Evolutionary conservation across 2,329 filamentous ascomycete genomes (phyloP), one percentile per base, ranked within the genome.

Genomic region (Aspergillus thermomutatus): DNA sequence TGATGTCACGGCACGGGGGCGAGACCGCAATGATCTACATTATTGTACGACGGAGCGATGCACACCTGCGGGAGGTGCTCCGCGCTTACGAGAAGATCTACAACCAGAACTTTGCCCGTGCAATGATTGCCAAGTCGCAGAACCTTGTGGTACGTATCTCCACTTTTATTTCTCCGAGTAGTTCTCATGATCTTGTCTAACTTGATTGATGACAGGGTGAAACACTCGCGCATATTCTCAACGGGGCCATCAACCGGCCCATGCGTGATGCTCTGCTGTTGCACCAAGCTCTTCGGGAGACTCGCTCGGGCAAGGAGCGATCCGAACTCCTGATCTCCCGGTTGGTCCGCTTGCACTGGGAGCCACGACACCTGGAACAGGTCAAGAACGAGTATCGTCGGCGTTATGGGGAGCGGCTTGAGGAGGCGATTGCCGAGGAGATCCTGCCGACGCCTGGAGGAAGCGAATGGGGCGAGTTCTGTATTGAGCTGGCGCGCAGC

Each of bases 231-330:
- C 94, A 97, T 75, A 91, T 97, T 65, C 87, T 99, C 69, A 97
- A 97, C 76, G 94, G 94, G 67, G 87, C 96, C 56, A 96, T 97
- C 78, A 97, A 97, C 78, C 90, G 90, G 57, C 92, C 94, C 5
- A 91, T 96, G 60, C 90, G 94, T 54, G 94, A 97, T 73, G 91
- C 93, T 3, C 83, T 97, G 40, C 86, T 97, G 2, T 81, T 99
- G 1, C 87, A 96, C 74, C 94, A 97, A 77, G 93, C 94, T 1
- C 86, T 97, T 62, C 88, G 87, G 21, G 84, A 88, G 48, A 87
- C 88, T 3, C 84, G 82, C 1, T 86, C 87, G 1, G 84, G 83
- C 62, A 84, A 84, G 61, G 90, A 93, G 69, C 86, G 93, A 28
- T 88, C 90, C 48, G 93, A 97, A 72, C 79, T 97, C 50, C 84